Conservation (phyloP, 1,284 basidiomycete species). For the Ceraceosorus guamensis region DNA sequence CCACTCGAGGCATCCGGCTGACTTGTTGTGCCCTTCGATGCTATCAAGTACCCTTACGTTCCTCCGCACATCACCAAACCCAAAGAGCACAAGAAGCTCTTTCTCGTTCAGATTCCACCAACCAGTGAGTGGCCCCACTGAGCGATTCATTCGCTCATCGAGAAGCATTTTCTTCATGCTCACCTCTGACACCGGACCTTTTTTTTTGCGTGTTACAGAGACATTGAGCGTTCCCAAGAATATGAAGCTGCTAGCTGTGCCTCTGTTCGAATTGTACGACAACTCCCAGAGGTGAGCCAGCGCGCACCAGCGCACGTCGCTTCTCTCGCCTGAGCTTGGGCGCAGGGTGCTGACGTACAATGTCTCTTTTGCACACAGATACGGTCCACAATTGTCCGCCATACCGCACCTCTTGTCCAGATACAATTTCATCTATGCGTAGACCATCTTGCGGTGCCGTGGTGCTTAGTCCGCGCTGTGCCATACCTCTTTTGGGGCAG, state of each 20-base stretch:
- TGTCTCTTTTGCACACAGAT: slow-evolving; percentile 49
- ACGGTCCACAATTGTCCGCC: slow-evolving; percentile 86
- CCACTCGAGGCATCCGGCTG: too few relatives aligned
- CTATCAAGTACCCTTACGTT: slow-evolving; percentile 80
- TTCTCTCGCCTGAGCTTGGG: not conserved
- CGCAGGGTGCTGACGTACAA: not conserved
- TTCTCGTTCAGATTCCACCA: slow-evolving; percentile 88
- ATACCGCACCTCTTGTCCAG: slow-evolving; percentile 87
- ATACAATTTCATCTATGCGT: slow-evolving; percentile 53
- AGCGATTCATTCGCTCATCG: too few relatives aligned
- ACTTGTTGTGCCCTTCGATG: too few relatives aligned
- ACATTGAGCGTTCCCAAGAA: slow-evolving; percentile 93
- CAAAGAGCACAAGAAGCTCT: slow-evolving; percentile 95
- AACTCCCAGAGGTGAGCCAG: slow-evolving; percentile 70
- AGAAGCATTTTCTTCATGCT: not conserved
- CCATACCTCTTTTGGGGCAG: too few relatives aligned
- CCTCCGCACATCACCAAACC: slow-evolving; percentile 94
- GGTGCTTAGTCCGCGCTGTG: too few relatives aligned
- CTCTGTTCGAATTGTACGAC: slow-evolving; percentile 92
- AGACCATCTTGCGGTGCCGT: too few relatives aligned
- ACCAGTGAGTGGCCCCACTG: slow-evolving; percentile 61
- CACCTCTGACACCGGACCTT: not conserved
- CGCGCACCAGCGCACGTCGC: not conserved
- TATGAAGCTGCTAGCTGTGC: slow-evolving; percentile 89
- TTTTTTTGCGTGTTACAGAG: slow-evolving; percentile 55